Evolutionary conservation across 805 yeast genomes (phyloP).

Genomic region (Phaffomyces thermotolerans): DNA sequence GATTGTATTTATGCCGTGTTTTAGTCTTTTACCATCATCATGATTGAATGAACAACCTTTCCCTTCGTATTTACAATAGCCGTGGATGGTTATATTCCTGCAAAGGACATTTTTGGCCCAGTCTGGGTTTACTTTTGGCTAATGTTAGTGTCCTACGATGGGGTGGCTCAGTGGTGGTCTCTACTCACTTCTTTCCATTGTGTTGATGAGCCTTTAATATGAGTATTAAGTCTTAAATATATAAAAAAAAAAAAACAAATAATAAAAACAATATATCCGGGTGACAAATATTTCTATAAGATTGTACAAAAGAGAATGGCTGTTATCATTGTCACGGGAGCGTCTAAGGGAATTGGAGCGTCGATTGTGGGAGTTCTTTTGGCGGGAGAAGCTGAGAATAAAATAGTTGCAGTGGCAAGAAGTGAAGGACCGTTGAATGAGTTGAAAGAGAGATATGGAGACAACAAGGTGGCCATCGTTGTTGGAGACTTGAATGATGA

Average conservation of each 20-base stretch:
- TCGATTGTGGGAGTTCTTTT: conserved; percentile 56
- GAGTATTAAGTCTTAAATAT: too few relatives aligned
- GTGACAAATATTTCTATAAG: too few relatives aligned
- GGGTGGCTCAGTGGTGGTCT: too few relatives aligned
- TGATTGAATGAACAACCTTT: conserved; percentile 84
- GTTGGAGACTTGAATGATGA: conserved; percentile 44
- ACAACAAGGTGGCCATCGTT: conserved; percentile 38
- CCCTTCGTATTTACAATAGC: conserved; percentile 79
- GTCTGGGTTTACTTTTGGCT: conserved; percentile 21
- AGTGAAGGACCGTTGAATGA: conserved; percentile 40
- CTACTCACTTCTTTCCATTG: conserved; percentile 8
- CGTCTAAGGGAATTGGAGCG: conserved; percentile 63
- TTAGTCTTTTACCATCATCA: conserved; percentile 29
- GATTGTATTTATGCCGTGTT: conserved; percentile 7
- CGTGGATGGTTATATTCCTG: conserved; percentile 77
- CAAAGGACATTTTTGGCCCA: conserved; percentile 75
- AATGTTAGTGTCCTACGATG: too few relatives aligned
- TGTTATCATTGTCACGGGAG: conserved; percentile 43
- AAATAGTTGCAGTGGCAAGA: conserved; percentile 70
- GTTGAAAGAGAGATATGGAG: conserved; percentile 38
- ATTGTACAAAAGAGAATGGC: too few relatives aligned
- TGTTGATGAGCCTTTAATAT: too few relatives aligned
- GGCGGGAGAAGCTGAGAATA: conserved; percentile 25
- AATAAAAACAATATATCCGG: background rate
- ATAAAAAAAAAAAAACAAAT: background rate